phyloP scores from a whole-genome alignment of 2,329 filamentous ascomycete species.

The Epichloe sibirici region DNA sequence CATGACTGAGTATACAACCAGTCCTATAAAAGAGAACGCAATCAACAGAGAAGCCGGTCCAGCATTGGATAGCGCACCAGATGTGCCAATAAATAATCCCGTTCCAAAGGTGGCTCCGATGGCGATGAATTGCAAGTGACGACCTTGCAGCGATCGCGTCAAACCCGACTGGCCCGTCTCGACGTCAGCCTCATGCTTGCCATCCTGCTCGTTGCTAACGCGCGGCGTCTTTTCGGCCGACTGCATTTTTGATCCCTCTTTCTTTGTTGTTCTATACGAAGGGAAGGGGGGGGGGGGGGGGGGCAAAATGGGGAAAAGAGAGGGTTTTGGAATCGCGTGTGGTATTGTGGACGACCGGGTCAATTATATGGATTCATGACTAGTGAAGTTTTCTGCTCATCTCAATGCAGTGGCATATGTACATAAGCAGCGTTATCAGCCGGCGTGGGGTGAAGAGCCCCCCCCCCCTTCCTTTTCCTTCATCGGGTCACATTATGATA shows the following conservation, averaged over 20 bases:
- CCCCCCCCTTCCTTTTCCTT: too few species aligned
- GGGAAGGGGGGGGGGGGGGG: too few species aligned
- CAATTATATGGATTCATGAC: not conserved
- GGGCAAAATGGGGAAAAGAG: too few species aligned
- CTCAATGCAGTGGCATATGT: not conserved
- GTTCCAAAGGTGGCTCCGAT: slow-evolving; percentile 57
- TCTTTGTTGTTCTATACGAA: too few species aligned
- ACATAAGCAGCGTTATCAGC: too few species aligned
- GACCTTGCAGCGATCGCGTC: slow-evolving; percentile 24
- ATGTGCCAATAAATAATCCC: slow-evolving; percentile 59
- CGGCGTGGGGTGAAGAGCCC: too few species aligned
- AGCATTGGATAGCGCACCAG: slow-evolving; percentile 46
- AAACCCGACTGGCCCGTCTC: slow-evolving; percentile 24
- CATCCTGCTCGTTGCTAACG: slow-evolving; percentile 1
- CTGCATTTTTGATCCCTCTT: not conserved
- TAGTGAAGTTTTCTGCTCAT: not conserved
- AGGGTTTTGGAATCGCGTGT: too few species aligned
- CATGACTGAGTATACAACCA: slow-evolving; percentile 68
- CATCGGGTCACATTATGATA: too few species aligned
- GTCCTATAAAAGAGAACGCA: slow-evolving; percentile 57
- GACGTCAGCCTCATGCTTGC: slow-evolving; percentile 12
- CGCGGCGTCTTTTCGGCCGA: slow-evolving; percentile 6
- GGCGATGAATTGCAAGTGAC: slow-evolving; percentile 38
- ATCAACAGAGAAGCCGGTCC: slow-evolving; percentile 57
- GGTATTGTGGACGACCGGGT: not conserved